Percentiles rank a stretch among this genome's conserved stretches.
These are phyloP conservation scores for Pseudogymnoascus sp. DNA, from an alignment of 2,329 filamentous ascomycete species.

Conservation along the genomic window DNA sequence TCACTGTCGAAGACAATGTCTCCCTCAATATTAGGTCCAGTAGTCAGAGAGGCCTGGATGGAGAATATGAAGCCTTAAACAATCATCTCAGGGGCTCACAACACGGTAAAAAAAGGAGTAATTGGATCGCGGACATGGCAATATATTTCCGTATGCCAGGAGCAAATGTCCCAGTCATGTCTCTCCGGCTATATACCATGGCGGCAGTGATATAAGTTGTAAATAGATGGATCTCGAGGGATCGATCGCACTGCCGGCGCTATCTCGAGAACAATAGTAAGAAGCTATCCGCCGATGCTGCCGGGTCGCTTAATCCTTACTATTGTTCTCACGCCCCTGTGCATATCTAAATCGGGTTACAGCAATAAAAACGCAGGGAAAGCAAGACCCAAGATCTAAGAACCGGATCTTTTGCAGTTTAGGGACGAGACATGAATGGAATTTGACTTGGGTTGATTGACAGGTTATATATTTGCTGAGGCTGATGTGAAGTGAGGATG, in stretches of 20 bases:
- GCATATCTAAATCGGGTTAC: not conserved
- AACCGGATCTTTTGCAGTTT: not conserved
- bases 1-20: constrained; percentile 1
- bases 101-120: not conserved
- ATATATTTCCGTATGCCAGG: not conserved
- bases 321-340: constrained; percentile 1
- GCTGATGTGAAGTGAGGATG: not conserved
- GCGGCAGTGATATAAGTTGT: not conserved
- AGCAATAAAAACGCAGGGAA: not conserved
- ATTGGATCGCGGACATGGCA: not conserved
- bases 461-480: constrained; percentile 3
- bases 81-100: not conserved
- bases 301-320: constrained; percentile 1
- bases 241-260: constrained; percentile 3
- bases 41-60: not conserved
- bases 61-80: constrained; percentile 1
- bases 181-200: not conserved
- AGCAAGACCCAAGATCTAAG: not conserved
- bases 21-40: not conserved
- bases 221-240: not conserved
- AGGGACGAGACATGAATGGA: not conserved
- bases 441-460: not conserved
- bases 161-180: not conserved
- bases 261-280: constrained; percentile 6
- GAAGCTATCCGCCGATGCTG: not conserved